Evolutionary conservation across 805 yeast genomes (phyloP).

Genomic region (Zygosaccharomyces pseudorouxii): DNA sequence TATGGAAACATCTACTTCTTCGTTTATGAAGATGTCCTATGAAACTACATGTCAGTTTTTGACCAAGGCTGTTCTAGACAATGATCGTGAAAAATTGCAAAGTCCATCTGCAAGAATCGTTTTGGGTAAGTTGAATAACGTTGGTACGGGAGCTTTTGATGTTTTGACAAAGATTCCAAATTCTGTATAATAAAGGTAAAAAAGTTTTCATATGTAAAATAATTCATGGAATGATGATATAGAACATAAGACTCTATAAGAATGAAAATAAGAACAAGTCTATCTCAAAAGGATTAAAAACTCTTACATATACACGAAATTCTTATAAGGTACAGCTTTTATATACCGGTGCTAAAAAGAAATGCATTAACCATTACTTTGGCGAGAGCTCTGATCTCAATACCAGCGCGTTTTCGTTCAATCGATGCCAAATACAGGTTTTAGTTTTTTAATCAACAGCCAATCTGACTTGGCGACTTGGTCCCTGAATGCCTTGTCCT

Average conservation of each 20-base stretch:
- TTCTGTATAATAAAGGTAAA: slow-evolving; percentile 2
- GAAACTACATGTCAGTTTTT: slow-evolving; percentile 97
- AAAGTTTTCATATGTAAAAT: slow-evolving; percentile 3
- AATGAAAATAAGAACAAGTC: neutral
- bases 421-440: slow-evolving; percentile 78
- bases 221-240: slow-evolving; percentile 1
- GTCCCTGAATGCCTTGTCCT: slow-evolving; percentile 96
- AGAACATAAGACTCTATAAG: neutral
- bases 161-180: slow-evolving; percentile 45
- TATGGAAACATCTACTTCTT: slow-evolving; percentile 89
- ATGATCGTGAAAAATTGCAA: slow-evolving; percentile 81
- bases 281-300: too few relatives aligned
- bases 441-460: slow-evolving; percentile 83
- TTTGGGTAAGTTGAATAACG: slow-evolving; percentile 80
- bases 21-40: slow-evolving; percentile 97
- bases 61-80: slow-evolving; percentile 92
- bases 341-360: too few relatives aligned
- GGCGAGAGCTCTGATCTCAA: too few relatives aligned
- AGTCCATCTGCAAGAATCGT: slow-evolving; percentile 93
- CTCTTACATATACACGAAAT: too few relatives aligned
- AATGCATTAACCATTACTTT: too few relatives aligned
- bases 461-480: slow-evolving; percentile 94
- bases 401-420: slow-evolving; percentile 15
- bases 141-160: slow-evolving; percentile 97
- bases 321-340: too few relatives aligned